Evolutionary conservation across 2,329 filamentous ascomycete genomes (phyloP).

Genomic region (Seiridium unicorne): DNA sequence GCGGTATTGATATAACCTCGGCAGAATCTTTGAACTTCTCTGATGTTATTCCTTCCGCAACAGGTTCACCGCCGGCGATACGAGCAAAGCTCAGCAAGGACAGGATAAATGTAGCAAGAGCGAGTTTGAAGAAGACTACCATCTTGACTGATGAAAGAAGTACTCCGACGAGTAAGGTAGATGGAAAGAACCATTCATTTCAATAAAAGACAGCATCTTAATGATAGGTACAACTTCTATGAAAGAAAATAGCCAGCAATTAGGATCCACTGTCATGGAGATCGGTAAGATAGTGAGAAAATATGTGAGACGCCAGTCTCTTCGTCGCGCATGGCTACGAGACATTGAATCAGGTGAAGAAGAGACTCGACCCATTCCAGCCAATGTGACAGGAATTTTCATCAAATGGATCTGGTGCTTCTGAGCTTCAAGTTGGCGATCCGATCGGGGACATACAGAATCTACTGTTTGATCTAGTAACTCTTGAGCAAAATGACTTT

Average conservation of each 20-base stretch:
- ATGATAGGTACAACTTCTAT: neutral
- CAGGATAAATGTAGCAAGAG: neutral
- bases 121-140: neutral
- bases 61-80: neutral
- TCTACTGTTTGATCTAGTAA: too few species aligned
- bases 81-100: neutral
- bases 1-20: constrained; percentile 23
- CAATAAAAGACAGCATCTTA: neutral
- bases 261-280: constrained; percentile 12
- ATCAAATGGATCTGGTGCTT: too few species aligned
- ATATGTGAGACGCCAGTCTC: constrained; percentile 8
- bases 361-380: too few species aligned
- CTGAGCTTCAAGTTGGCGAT: too few species aligned
- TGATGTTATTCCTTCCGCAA: constrained; percentile 1
- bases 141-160: neutral
- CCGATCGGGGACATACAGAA: too few species aligned
- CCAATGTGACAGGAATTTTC: too few species aligned
- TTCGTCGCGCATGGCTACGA: neutral
- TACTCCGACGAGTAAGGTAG: constrained; percentile 4
- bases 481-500: too few species aligned
- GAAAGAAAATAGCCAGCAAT: constrained; percentile 13
- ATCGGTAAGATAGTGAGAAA: constrained; percentile 2
- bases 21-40: constrained; percentile 12
- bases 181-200: neutral
- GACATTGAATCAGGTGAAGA: neutral